Conservation (phyloP, 2,329 filamentous ascomycete genomes). For the Xylariaceae sp. region DNA sequence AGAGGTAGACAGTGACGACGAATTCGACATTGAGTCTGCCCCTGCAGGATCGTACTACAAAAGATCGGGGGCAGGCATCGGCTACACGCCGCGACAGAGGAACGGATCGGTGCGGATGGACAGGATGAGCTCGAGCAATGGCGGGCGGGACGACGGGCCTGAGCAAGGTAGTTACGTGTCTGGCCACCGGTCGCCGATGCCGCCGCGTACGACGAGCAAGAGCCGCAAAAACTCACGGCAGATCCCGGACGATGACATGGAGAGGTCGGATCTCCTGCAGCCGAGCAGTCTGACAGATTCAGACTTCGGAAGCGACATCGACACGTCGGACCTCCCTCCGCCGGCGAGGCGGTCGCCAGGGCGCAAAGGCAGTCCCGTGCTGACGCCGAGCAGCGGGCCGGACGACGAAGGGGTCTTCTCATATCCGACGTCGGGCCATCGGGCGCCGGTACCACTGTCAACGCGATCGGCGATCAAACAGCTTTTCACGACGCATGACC, state of each 20-base stretch:
- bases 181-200: constrained; percentile 47
- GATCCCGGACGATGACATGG: constrained; percentile 41
- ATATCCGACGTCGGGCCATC: constrained; percentile 33
- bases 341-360: constrained; percentile 47
- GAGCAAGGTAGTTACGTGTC: constrained; percentile 49
- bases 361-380: constrained; percentile 37
- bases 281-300: constrained; percentile 48
- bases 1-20: constrained; percentile 95
- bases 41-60: constrained; percentile 74
- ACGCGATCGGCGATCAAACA: constrained; percentile 75
- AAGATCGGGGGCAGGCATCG: constrained; percentile 70
- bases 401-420: constrained; percentile 32
- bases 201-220: constrained; percentile 42
- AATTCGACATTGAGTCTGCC: constrained; percentile 89
- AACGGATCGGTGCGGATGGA: constrained; percentile 59
- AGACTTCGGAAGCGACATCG: constrained; percentile 61
- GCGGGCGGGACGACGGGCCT: constrained; percentile 23
- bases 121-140: constrained; percentile 40
- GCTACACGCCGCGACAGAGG: constrained; percentile 65
- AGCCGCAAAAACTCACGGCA: constrained; percentile 50
- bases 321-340: constrained; percentile 63
- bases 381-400: constrained; percentile 26
- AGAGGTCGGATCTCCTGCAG: constrained; percentile 53
- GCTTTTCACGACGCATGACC: constrained; percentile 80
- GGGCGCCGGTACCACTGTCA: constrained; percentile 49